Conservation (phyloP, 352 stramenopile species). For the Phytophthora nicotianae region DNA sequence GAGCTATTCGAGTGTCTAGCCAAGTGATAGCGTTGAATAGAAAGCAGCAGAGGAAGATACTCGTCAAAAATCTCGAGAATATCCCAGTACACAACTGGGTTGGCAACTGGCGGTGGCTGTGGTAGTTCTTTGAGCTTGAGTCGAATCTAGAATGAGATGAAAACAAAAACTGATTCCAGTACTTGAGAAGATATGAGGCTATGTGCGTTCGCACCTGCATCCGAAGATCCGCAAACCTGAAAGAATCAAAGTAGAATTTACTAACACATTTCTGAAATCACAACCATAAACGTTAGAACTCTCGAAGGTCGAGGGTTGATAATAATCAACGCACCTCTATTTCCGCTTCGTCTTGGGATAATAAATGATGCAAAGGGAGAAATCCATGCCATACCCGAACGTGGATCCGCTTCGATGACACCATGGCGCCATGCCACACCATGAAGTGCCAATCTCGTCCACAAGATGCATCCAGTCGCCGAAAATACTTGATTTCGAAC, state of each 20-base stretch:
- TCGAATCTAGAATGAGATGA: slow-evolving; percentile 35
- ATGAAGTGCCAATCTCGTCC: no score
- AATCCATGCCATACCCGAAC: slow-evolving; percentile 50
- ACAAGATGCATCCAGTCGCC: no score
- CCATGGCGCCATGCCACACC: no score
- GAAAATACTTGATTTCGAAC: no score
- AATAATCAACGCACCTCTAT: slow-evolving; percentile 30
- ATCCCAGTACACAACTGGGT: slow-evolving; percentile 23
- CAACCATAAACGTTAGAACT: neutral
- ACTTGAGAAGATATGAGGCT: neutral
- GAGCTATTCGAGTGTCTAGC: neutral
- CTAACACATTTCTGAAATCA: slow-evolving; percentile 37
- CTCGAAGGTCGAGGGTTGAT: neutral
- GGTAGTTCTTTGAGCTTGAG: slow-evolving; percentile 60
- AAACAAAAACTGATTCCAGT: neutral
- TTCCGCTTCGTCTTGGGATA: slow-evolving; percentile 30
- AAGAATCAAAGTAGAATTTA: slow-evolving; percentile 41
- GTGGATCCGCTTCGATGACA: slow-evolving; percentile 42
- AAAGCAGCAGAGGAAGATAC: slow-evolving; percentile 50
- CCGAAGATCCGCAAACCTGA: slow-evolving; percentile 42
- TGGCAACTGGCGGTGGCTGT: slow-evolving; percentile 18
- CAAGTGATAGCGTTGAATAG: slow-evolving; percentile 42
- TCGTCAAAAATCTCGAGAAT: slow-evolving; percentile 43
- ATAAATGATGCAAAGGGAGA: slow-evolving; percentile 50
- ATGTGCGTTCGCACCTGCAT: slow-evolving; percentile 32